Evolutionary conservation across 169 alveolate genomes (phyloP).

Genomic region (Toxoplasma gondii): DNA sequence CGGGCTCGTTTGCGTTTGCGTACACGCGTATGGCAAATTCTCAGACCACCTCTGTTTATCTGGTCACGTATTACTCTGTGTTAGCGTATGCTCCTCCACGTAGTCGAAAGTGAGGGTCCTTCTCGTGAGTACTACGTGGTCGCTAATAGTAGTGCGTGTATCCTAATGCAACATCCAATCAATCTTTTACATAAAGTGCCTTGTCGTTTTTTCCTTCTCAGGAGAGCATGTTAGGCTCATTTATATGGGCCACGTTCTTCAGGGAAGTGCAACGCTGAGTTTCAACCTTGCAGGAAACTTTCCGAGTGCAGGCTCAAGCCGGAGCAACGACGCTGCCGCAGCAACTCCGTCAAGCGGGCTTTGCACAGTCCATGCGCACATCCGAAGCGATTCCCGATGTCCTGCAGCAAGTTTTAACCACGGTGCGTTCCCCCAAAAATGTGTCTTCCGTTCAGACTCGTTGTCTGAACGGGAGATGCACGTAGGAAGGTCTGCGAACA

Average conservation of each 20-base stretch:
- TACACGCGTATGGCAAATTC: no score
- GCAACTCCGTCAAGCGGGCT: background rate
- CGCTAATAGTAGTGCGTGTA: no score
- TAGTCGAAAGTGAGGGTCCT: no score
- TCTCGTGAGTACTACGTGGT: no score
- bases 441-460: background rate
- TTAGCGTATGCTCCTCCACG: no score
- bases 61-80: no score
- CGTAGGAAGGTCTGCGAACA: no score
- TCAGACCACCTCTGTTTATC: no score
- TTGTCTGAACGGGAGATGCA: background rate
- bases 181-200: no score
- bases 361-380: slow-evolving; percentile 12
- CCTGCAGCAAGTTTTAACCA: background rate
- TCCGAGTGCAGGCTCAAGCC: background rate
- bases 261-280: background rate
- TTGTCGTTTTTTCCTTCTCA: background rate
- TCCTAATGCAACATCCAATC: no score
- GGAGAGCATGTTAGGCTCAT: slow-evolving; percentile 14
- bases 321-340: background rate
- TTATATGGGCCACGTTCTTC: slow-evolving; percentile 5
- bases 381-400: background rate
- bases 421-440: background rate
- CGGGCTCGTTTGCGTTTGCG: no score
- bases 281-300: background rate